phyloP scores from a whole-genome alignment of 495 filamentous ascomycete species.

The Daldinia concentrica region DNA sequence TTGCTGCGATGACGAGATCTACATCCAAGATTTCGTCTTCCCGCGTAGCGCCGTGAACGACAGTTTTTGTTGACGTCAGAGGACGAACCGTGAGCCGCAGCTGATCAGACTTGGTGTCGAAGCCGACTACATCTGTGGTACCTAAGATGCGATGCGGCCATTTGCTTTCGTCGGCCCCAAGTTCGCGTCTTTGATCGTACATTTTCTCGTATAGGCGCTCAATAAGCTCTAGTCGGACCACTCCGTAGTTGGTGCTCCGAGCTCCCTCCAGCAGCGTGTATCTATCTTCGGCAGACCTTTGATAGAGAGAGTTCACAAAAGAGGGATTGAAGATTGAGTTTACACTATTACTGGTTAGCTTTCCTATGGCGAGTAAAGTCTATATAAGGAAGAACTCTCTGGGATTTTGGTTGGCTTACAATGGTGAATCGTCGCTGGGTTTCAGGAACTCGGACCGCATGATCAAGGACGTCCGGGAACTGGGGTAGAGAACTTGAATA shows the following conservation, averaged over 20 bases:
- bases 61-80: slow-evolving; percentile 44
- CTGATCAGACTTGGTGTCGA: slow-evolving; percentile 58
- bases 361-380: too few relatives aligned
- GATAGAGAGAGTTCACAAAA: slow-evolving; percentile 77
- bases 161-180: slow-evolving; percentile 69
- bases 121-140: slow-evolving; percentile 67
- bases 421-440: slow-evolving; percentile 94
- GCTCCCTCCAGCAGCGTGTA: slow-evolving; percentile 69
- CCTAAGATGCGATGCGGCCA: slow-evolving; percentile 85
- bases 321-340: slow-evolving; percentile 96
- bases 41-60: slow-evolving; percentile 27
- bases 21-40: slow-evolving; percentile 70
- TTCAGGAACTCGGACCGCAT: slow-evolving; percentile 82
- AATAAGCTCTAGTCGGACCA: slow-evolving; percentile 86
- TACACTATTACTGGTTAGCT: slow-evolving; percentile 65
- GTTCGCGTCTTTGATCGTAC: slow-evolving; percentile 80
- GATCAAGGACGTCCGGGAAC: slow-evolving; percentile 76
- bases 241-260: slow-evolving; percentile 89
- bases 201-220: slow-evolving; percentile 85
- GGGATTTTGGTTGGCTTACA: slow-evolving; percentile 65
- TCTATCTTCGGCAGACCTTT: slow-evolving; percentile 68
- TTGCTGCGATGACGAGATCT: slow-evolving; percentile 85
- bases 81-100: slow-evolving; percentile 55
- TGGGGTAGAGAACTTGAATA: slow-evolving; percentile 81
- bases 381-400: neutral